Conservation (phyloP, 129 eudicot species). For the sunflower (Helianthus annuus) region DNA sequence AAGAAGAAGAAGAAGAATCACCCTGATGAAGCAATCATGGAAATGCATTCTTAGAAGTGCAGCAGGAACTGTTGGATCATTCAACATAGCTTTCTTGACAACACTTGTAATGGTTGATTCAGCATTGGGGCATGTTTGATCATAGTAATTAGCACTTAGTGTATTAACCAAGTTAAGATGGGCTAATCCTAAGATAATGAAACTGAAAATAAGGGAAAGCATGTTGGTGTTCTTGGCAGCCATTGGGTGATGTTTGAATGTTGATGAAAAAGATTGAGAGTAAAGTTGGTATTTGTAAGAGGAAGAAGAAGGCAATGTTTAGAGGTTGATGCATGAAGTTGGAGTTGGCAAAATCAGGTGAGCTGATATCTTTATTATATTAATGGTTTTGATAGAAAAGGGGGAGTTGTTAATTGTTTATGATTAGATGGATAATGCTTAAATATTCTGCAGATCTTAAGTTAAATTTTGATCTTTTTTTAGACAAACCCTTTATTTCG, state of each 20-base stretch:
- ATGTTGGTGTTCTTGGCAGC: constrained; percentile 24
- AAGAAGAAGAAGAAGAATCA: no score
- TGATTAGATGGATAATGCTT: constrained; percentile 5
- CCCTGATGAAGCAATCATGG: no score
- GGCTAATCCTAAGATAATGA: constrained; percentile 23
- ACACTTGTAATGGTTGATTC: constrained; percentile 46
- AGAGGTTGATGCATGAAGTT: constrained; percentile 32
- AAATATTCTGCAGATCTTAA: no score
- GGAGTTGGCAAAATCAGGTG: constrained; percentile 40
- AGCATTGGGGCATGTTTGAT: constrained; percentile 60
- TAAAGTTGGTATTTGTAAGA: constrained; percentile 30
- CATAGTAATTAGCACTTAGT: constrained; percentile 55
- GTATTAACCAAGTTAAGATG: constrained; percentile 30
- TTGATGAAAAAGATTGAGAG: constrained; percentile 14
- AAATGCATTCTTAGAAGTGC: no score
- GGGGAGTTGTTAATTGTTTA: constrained; percentile 19
- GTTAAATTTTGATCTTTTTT: no score
- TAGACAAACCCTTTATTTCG: no score
- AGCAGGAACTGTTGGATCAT: no score
- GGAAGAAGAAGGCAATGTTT: not conserved
- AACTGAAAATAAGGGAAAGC: constrained; percentile 23
- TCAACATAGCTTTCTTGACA: no score
- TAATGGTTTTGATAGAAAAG: constrained; percentile 9
- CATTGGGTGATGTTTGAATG: constrained; percentile 27
- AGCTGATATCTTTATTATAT: constrained; percentile 36